phyloP scores from a whole-genome alignment of 2,329 filamentous ascomycete species.

The Pseudogymnoascus sp. region DNA sequence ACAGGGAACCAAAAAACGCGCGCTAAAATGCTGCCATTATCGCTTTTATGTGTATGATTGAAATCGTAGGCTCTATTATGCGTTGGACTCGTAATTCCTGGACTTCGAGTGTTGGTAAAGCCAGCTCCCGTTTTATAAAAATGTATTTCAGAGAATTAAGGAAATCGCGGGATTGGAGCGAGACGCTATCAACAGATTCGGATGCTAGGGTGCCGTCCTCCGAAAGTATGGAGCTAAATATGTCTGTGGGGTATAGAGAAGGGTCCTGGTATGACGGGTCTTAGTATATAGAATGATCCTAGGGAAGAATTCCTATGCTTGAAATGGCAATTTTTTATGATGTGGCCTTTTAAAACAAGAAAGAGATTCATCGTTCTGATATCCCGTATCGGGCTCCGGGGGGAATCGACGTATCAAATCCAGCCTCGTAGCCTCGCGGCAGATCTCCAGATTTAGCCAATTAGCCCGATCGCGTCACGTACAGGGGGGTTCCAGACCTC shows the following conservation, averaged over 20 bases:
- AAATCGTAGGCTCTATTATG: background rate
- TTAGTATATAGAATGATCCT: background rate
- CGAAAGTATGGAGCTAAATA: background rate
- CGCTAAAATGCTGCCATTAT: slow-evolving; percentile 4
- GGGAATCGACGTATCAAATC: background rate
- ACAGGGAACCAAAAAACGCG: background rate
- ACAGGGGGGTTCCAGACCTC: background rate
- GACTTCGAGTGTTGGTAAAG: background rate
- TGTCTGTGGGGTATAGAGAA: background rate
- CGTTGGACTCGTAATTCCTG: background rate
- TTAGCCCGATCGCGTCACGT: background rate
- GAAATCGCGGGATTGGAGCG: background rate
- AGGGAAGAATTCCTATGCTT: background rate
- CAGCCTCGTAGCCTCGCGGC: slow-evolving; percentile 2
- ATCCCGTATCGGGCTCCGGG: background rate
- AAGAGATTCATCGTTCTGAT: background rate
- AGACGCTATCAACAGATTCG: slow-evolving; percentile 5
- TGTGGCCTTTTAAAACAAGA: background rate
- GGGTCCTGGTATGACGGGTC: background rate
- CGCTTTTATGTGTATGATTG: background rate
- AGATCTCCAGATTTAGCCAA: background rate
- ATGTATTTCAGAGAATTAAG: slow-evolving; percentile 3
- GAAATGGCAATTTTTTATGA: background rate
- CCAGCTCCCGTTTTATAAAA: background rate
- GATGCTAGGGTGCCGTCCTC: background rate